Conservation (phyloP, 768 basidiomycete genomes). For the Mrakia hoshinonis region DNA sequence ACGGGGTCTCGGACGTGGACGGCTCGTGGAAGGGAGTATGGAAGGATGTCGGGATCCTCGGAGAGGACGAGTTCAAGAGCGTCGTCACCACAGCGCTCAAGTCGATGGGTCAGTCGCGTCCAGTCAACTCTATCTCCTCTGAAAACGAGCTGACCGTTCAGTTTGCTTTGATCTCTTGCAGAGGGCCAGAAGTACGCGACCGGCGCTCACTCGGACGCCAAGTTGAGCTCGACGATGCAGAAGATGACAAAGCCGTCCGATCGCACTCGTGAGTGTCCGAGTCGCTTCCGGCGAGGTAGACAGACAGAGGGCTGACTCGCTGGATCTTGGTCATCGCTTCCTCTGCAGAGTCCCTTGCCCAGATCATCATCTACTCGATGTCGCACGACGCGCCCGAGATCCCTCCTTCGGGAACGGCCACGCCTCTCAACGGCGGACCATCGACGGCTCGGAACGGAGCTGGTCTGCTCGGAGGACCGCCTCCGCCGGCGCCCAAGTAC, state of each 20-base stretch:
- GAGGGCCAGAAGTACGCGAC: conserved; percentile 40
- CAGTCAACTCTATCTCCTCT: conserved; percentile 42
- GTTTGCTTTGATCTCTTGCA: conserved; percentile 40
- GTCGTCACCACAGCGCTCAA: conserved; percentile 82
- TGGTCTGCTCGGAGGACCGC: conserved; percentile 5
- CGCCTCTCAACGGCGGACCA: conserved; percentile 48
- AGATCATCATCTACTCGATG: conserved; percentile 85
- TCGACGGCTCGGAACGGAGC: conserved; percentile 35
- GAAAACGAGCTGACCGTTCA: conserved; percentile 2
- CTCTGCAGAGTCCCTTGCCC: conserved; percentile 62
- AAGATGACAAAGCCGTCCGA: conserved; percentile 46
- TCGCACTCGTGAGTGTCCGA: conserved; percentile 52
- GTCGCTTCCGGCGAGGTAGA: not conserved
- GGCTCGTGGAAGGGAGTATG: conserved; percentile 31
- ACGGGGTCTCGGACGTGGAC: not conserved
- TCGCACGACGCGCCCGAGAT: conserved; percentile 55
- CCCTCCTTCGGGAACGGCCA: conserved; percentile 56
- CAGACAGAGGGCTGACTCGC: not conserved
- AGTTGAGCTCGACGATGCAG: conserved; percentile 51
- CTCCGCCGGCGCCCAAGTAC: conserved; percentile 46
- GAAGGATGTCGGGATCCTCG: conserved; percentile 76
- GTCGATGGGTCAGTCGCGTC: conserved; percentile 46
- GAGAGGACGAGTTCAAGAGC: conserved; percentile 70
- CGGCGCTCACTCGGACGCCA: conserved; percentile 43
- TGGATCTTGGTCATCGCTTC: not conserved